Evolutionary conservation across 371 early-diverging fungal genomes (phyloP), one percentile per base, ranked within the genome.

Genomic region (Mucor velutinosus): DNA sequence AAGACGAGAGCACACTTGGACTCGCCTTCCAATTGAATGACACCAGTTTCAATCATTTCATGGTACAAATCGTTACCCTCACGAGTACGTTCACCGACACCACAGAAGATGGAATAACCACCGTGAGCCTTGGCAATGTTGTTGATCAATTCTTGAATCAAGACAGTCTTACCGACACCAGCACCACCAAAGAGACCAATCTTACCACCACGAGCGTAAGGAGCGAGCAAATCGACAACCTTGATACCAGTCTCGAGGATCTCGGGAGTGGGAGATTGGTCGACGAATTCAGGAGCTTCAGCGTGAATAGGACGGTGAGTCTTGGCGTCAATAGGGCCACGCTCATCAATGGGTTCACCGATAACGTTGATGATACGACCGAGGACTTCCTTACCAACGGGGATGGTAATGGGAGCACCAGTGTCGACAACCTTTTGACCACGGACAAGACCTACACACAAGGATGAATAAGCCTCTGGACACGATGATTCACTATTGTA

Each of bases 101-200:
- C n/a, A n/a, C n/a, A n/a, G n/a, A n/a, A n/a, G n/a, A n/a, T n/a
- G n/a, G n/a, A n/a, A n/a, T n/a, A n/a, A n/a, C n/a, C n/a, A n/a
- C n/a, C n/a, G n/a, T n/a, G n/a, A n/a, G n/a, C n/a, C n/a, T n/a
- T n/a, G n/a, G 96, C 96, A 65, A 97, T 92, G 92, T 97, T 97
- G 93, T 96, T 97, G 86, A 96, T 97, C 78, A 97, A 88, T 86
- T 97, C 97, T 82, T 95, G 96, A 87, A 97, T 96, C 79, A 97
- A 90, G 82, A 97, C 97, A 83, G 97, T 97, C 89, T 97, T 97
- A 77, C 97, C 97, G 86, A 97, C 97, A 94, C 97, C 97, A 71
- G 97, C 97, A 90, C 97, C 97, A 72, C 97, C 97, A 84, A 97
- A 95, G 65, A 97, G 90, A 78, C 97, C 97, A 84, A 97, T 97